phyloP scores from a whole-genome alignment of 2,329 filamentous ascomycete genomes.

The Sarocladium kiliense region DNA sequence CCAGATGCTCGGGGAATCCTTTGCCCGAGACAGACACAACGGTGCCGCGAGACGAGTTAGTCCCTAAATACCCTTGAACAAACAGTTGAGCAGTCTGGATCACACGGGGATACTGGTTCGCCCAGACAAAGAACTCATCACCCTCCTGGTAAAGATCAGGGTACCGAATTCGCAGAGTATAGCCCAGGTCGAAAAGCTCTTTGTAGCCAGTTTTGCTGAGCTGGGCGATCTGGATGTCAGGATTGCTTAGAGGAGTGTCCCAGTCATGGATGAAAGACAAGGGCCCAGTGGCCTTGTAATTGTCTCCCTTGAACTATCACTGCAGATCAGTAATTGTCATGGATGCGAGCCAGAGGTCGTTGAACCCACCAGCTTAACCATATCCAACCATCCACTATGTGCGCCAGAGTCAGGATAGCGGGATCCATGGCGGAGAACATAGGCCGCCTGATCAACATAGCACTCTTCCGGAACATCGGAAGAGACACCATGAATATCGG shows the following conservation, averaged over 20 bases:
- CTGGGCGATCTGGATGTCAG: constrained; percentile 51
- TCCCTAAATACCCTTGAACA: constrained; percentile 54
- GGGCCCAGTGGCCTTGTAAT: constrained; percentile 47
- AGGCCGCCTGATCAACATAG: constrained; percentile 54
- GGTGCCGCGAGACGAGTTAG: constrained; percentile 47
- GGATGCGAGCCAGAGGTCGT: neutral
- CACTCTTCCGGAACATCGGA: constrained; percentile 50
- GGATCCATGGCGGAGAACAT: constrained; percentile 56
- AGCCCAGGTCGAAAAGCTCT: constrained; percentile 53
- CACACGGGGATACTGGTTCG: constrained; percentile 61
- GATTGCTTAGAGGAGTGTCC: constrained; percentile 51
- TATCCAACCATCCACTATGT: constrained; percentile 50
- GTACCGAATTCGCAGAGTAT: constrained; percentile 37
- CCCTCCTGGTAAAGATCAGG: constrained; percentile 45
- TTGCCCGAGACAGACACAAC: constrained; percentile 54
- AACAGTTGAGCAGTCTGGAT: constrained; percentile 59
- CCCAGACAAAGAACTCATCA: constrained; percentile 53
- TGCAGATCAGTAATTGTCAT: neutral
- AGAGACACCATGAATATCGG: constrained; percentile 51
- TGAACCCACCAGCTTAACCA: constrained; percentile 34
- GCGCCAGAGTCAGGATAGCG: constrained; percentile 58
- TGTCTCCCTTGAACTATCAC: constrained; percentile 43
- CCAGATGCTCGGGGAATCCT: constrained; percentile 44
- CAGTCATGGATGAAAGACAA: constrained; percentile 54
- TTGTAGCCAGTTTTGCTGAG: constrained; percentile 58